Conservation (phyloP, 306 rosid species). For the Cucumis melo region DNA sequence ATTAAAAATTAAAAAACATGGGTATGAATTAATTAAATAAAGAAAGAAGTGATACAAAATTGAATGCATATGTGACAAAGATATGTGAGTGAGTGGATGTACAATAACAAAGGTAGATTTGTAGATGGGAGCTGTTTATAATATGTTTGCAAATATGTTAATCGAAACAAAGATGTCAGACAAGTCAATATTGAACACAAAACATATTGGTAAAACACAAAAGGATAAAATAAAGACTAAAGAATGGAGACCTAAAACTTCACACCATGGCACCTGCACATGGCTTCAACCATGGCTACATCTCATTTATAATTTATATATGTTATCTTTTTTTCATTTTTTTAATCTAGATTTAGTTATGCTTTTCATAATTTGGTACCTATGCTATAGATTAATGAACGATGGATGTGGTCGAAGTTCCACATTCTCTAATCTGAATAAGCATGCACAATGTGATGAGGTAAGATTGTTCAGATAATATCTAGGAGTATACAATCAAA, state of each 20-base stretch:
- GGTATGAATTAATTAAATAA: background rate
- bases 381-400: background rate
- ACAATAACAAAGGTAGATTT: background rate
- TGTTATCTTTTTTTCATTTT: background rate
- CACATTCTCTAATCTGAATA: background rate
- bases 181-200: background rate
- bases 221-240: background rate
- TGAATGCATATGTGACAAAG: background rate
- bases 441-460: background rate
- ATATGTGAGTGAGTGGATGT: background rate
- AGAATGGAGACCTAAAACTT: background rate
- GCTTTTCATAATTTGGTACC: background rate
- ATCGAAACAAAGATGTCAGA: conserved; percentile 5
- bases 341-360: background rate
- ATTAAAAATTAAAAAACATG: background rate
- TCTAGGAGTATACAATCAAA: background rate
- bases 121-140: background rate
- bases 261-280: background rate
- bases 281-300: conserved; percentile 1
- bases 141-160: background rate
- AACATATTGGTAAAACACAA: background rate
- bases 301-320: background rate
- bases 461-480: background rate
- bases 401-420: background rate
- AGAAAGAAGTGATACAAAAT: background rate